Conservation (phyloP, 805 yeast species). For the Candida quercuum region DNA sequence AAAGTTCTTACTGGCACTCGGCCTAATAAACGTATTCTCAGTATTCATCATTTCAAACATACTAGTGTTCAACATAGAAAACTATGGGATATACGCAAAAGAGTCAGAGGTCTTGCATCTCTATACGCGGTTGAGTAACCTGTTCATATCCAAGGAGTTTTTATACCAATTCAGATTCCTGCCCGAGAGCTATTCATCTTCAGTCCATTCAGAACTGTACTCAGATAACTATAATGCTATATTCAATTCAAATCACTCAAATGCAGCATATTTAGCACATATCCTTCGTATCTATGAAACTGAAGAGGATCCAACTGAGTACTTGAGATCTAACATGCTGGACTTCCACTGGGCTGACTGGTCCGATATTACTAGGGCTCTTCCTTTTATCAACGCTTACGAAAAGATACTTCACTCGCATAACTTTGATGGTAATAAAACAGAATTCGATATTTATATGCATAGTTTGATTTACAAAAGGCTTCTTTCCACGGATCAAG, state of each 20-base stretch:
- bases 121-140: slow-evolving; percentile 14
- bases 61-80: slow-evolving; percentile 14
- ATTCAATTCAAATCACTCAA: slow-evolving; percentile 15
- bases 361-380: slow-evolving; percentile 23
- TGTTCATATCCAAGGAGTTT: slow-evolving; percentile 17
- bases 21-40: slow-evolving; percentile 14
- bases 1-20: slow-evolving; percentile 18
- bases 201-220: slow-evolving; percentile 3
- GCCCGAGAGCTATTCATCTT: slow-evolving; percentile 3
- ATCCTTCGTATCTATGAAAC: slow-evolving; percentile 6
- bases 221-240: slow-evolving; percentile 3
- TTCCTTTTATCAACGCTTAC: slow-evolving; percentile 25
- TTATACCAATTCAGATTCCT: slow-evolving; percentile 15
- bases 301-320: slow-evolving; percentile 14
- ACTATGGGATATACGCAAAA: slow-evolving; percentile 16
- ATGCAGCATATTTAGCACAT: slow-evolving; percentile 12
- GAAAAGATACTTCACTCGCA: background rate
- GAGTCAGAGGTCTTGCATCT: slow-evolving; percentile 13
- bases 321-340: slow-evolving; percentile 7
- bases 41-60: slow-evolving; percentile 15
- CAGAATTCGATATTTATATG: slow-evolving; percentile 14
- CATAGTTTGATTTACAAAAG: slow-evolving; percentile 14
- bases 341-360: slow-evolving; percentile 30
- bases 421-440: slow-evolving; percentile 4
- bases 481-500: slow-evolving; percentile 23